These are phyloP conservation scores for Cucumis sativus DNA, from an alignment of 306 rosid species.

Conservation along the genomic window DNA sequence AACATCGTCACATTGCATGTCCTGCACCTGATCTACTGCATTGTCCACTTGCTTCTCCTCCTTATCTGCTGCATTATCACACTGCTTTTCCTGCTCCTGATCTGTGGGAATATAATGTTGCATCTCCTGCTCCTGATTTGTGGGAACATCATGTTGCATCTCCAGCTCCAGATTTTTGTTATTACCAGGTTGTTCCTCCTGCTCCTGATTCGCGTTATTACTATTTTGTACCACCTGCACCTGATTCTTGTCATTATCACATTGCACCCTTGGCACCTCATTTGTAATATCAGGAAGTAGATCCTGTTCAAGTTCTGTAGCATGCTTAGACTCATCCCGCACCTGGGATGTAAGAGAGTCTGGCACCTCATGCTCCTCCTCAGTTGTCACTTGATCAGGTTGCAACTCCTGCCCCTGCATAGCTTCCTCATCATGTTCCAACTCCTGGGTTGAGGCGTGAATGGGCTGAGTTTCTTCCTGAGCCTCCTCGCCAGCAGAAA, in stretches of 20 bases:
- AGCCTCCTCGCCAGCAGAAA: background rate
- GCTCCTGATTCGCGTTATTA: background rate
- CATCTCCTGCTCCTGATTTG: background rate
- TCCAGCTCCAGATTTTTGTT: background rate
- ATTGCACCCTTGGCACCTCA: background rate
- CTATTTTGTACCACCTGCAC: background rate
- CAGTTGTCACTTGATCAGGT: background rate
- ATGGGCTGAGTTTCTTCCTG: background rate
- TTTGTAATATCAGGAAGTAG: background rate
- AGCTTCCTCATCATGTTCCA: slow-evolving; percentile 1
- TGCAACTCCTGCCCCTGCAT: background rate
- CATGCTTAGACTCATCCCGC: slow-evolving; percentile 2
- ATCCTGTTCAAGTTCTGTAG: background rate
- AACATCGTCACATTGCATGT: background rate
- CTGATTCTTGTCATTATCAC: background rate
- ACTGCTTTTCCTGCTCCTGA: background rate
- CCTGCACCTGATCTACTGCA: background rate
- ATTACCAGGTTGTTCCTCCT: background rate
- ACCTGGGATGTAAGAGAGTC: background rate
- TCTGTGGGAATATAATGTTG: background rate
- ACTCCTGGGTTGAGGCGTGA: background rate
- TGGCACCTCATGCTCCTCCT: slow-evolving; percentile 9
- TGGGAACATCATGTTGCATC: background rate
- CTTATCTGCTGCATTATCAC: background rate
- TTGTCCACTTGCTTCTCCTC: background rate